Evolutionary conservation across 139 green algal species (phyloP), one percentile per base, ranked within the genome.

Genomic region (Ulvella scutata): DNA sequence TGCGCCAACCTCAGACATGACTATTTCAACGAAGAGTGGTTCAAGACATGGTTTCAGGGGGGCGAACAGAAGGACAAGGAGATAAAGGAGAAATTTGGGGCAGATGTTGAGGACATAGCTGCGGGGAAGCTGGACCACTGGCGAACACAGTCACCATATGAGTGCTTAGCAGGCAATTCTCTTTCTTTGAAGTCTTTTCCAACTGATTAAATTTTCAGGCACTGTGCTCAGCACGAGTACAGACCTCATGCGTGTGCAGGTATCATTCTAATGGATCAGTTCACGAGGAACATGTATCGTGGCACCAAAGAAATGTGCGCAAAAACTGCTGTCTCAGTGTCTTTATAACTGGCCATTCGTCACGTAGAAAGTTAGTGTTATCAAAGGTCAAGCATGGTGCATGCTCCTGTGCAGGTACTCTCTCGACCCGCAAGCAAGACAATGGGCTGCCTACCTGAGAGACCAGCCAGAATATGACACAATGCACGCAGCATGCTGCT

Each of bases 371-470:
- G n/a, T n/a, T n/a, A n/a, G n/a, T n/a, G n/a, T n/a, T n/a, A n/a
- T n/a, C n/a, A n/a, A n/a, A n/a, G n/a, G n/a, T n/a, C n/a, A n/a
- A n/a, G n/a, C n/a, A n/a, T n/a, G n/a, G n/a, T n/a, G n/a, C n/a
- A n/a, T n/a, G n/a, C n/a, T n/a, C n/a, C n/a, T n/a, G 13, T 67
- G 51, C 51, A 67, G 51, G 51, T 67, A 67, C 51, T 67, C 51
- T 10, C 9, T 67, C 6, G 51, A 67, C 51, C n/a, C 31, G 7
- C 31, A 67, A 67, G 51, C 51, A n/a, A 10, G 20, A 29, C 51
- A 67, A 1, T 67, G 51, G 51, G 51, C 51, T 67, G 51, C 51
- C n/a, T 26, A 67, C 4, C 51, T 67, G 6, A 26, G n/a, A 10
- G 31, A n/a, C 9, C 7, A 67, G 31, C 51, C 51, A 13, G 51